Percentiles rank a stretch among this genome's conserved stretches.
phyloP scores from a whole-genome alignment of 306 rosid genomes.

The Cucurbita ficifolia region DNA sequence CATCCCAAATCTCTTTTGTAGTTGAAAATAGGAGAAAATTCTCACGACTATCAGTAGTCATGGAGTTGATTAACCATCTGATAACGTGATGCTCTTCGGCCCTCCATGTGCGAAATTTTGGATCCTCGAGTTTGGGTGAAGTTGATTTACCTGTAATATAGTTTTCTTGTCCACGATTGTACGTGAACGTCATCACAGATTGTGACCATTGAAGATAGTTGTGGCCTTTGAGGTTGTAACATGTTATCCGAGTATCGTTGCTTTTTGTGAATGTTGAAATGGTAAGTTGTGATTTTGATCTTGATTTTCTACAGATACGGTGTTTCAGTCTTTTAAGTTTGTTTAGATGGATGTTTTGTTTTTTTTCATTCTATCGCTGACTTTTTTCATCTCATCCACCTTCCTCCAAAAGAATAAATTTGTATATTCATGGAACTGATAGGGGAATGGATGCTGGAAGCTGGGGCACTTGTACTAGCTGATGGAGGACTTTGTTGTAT shows the following conservation, averaged over 20 bases:
- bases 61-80: no score
- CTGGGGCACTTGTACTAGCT: conserved; percentile 95
- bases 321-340: background rate
- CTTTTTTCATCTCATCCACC: background rate
- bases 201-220: background rate
- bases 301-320: no score
- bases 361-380: background rate
- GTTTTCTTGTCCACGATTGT: background rate
- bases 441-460: conserved; percentile 99
- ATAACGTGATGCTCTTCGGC: background rate
- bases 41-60: no score
- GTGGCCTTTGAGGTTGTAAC: background rate
- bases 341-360: background rate
- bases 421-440: conserved; percentile 8
- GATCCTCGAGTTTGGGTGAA: background rate
- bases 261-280: no score
- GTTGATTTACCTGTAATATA: background rate
- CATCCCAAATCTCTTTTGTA: no score
- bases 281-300: background rate
- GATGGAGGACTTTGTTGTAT: conserved; percentile 98
- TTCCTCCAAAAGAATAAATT: background rate
- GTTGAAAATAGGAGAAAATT: no score
- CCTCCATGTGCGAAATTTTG: background rate
- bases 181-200: background rate
- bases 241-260: background rate